A percentile compares a stretch with the other conserved stretches of the same genome.
These are phyloP conservation scores for Zizania palustris DNA, from an alignment of 202 grass and related monocot species.

Conservation along the genomic window DNA sequence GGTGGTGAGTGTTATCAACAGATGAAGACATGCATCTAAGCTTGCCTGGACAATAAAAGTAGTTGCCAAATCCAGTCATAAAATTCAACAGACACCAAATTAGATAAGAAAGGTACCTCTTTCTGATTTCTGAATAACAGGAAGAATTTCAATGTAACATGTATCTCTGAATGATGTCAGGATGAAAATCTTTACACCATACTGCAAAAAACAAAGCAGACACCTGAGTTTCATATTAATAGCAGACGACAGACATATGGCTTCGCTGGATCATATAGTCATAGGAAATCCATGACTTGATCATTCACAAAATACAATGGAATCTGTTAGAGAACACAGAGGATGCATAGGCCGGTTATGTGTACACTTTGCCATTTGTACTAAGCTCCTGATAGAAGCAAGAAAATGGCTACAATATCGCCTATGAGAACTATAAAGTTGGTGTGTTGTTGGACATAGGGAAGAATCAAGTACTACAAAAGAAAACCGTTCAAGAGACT, in stretches of 20 bases:
- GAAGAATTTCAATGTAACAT: constrained; percentile 89
- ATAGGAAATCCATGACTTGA: background rate
- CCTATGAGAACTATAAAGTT: background rate
- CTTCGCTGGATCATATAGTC: background rate
- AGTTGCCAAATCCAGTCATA: background rate
- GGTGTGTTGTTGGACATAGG: background rate
- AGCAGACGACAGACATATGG: background rate
- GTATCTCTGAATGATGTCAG: constrained; percentile 97
- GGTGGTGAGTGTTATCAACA: background rate
- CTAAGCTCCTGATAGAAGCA: background rate
- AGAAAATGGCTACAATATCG: background rate
- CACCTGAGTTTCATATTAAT: constrained; percentile 6
- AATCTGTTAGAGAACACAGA: background rate
- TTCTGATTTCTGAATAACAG: constrained; percentile 68
- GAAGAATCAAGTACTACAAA: background rate
- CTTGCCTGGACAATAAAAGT: background rate
- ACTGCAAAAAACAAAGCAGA: constrained; percentile 60
- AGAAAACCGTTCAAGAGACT: background rate
- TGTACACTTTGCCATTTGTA: background rate
- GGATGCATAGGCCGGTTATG: background rate
- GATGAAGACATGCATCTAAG: background rate
- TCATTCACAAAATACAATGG: background rate
- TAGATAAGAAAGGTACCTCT: constrained; percentile 46
- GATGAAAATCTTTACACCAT: constrained; percentile 92
- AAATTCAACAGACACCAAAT: background rate